phyloP scores from a whole-genome alignment of 441 rosid genomes.

The Brassica hybrid region DNA sequence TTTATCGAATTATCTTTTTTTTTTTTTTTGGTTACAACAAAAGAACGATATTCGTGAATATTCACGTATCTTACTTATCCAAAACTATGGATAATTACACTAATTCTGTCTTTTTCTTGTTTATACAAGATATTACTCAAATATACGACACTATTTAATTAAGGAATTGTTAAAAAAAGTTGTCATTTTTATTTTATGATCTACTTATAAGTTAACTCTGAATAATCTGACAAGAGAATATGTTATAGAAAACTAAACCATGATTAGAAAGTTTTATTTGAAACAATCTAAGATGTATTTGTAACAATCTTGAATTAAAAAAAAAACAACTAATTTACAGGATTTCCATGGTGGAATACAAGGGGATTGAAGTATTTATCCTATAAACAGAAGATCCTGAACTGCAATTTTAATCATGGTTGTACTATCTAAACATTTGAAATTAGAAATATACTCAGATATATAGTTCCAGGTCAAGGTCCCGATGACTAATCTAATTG shows the following conservation, averaged over 20 bases:
- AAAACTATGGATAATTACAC: background rate
- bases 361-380: background rate
- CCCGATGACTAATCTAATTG: background rate
- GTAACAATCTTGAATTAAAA: background rate
- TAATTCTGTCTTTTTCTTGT: background rate
- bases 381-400: background rate
- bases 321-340: background rate
- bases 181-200: background rate
- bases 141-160: background rate
- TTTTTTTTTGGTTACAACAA: background rate
- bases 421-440: background rate
- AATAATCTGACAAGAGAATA: background rate
- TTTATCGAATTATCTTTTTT: background rate
- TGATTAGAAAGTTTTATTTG: background rate
- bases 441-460: background rate
- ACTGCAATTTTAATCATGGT: background rate
- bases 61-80: constrained; percentile 25
- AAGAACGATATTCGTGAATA: background rate
- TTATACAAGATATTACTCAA: background rate
- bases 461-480: background rate
- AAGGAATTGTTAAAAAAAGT: background rate
- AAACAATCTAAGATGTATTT: background rate
- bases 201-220: background rate
- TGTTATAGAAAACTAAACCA: no score
- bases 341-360: background rate